Percentiles rank a stretch among this genome's conserved stretches.
phyloP scores from a whole-genome alignment of 768 basidiomycete species.

The Agrocybe pediades region DNA sequence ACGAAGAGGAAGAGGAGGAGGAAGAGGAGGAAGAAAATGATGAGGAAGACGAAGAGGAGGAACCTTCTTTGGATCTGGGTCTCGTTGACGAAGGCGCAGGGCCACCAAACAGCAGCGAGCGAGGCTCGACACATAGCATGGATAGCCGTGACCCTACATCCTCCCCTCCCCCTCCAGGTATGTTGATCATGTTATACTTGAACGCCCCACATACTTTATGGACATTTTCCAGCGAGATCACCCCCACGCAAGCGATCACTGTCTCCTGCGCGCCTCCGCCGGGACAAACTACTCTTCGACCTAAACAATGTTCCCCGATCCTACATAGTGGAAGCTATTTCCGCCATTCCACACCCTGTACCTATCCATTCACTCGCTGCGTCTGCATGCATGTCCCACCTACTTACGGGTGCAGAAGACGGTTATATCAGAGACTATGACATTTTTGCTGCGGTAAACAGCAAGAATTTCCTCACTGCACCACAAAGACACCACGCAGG shows the following conservation, averaged over 20 bases:
- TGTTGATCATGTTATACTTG: not conserved
- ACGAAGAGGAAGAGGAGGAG: conserved; percentile 37
- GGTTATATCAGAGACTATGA: conserved; percentile 94
- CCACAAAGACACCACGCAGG: conserved; percentile 89
- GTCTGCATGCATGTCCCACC: conserved; percentile 83
- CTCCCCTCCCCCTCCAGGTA: conserved; percentile 17
- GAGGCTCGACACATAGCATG: conserved; percentile 15
- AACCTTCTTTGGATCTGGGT: conserved; percentile 27
- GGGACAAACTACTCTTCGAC: conserved; percentile 53
- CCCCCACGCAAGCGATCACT: conserved; percentile 29
- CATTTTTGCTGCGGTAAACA: conserved; percentile 85
- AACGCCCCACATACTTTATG: not conserved
- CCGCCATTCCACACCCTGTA: conserved; percentile 86
- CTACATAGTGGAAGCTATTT: conserved; percentile 88
- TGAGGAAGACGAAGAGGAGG: conserved; percentile 28
- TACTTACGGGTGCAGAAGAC: conserved; percentile 91
- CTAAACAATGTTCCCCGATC: conserved; percentile 47
- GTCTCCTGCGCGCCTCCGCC: conserved; percentile 33
- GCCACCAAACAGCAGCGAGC: conserved; percentile 22
- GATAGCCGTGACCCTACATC: conserved; percentile 16
- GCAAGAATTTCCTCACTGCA: conserved; percentile 83
- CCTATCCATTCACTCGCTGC: conserved; percentile 88
- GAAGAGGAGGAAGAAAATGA: conserved; percentile 29
- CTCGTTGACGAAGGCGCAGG: conserved; percentile 23
- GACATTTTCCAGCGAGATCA: conserved; percentile 4